Conservation (phyloP, 306 rosid species). For the Trifolium pratense region DNA sequence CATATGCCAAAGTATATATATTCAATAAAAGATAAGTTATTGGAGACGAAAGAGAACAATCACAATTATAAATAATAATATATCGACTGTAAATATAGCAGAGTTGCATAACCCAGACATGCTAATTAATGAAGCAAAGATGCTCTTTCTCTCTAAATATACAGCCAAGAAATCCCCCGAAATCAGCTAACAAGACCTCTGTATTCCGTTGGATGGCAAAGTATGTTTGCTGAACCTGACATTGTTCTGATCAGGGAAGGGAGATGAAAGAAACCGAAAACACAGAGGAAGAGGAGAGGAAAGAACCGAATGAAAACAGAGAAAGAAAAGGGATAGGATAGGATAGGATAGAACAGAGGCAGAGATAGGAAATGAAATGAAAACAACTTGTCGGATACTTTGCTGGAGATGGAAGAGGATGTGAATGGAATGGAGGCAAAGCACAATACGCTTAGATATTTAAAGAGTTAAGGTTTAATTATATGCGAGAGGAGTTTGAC, state of each 20-base stretch:
- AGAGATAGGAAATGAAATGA: background rate
- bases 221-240: background rate
- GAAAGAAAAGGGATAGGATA: background rate
- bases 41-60: background rate
- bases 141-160: background rate
- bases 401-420: background rate
- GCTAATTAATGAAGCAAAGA: background rate
- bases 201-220: background rate
- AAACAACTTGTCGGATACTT: background rate
- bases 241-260: background rate
- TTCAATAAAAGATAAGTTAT: background rate
- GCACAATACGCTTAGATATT: background rate
- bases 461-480: background rate
- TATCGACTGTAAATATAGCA: background rate
- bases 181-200: background rate
- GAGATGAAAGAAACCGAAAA: background rate
- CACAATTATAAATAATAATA: background rate
- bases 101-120: slow-evolving; percentile 3
- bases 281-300: background rate
- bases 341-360: background rate
- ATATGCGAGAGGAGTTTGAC: background rate
- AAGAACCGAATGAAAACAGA: background rate
- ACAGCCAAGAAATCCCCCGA: too few species aligned
- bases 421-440: background rate
- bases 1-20: background rate